Conservation (phyloP, 129 eudicot genomes). For the Calendula officinalis region DNA sequence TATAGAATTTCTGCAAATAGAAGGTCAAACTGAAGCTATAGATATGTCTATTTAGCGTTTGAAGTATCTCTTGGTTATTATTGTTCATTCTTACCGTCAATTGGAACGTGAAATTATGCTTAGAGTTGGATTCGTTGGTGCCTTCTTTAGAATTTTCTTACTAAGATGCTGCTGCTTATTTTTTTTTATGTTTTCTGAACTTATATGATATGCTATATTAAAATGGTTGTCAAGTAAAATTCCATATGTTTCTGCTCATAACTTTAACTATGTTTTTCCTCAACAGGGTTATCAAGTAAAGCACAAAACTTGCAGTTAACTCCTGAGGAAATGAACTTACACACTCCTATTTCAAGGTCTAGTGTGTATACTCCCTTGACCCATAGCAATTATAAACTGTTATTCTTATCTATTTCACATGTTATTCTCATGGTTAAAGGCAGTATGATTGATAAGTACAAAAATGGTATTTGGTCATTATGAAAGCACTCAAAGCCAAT, state of each 20-base stretch:
- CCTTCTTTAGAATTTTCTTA: background rate
- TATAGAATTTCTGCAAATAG: background rate
- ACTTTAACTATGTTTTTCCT: conserved; percentile 4
- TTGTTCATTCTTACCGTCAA: background rate
- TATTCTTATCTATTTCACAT: conserved; percentile 6
- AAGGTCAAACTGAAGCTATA: conserved; percentile 1
- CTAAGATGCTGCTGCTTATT: background rate
- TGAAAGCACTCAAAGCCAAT: conserved; percentile 3
- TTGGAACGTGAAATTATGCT: conserved; percentile 1
- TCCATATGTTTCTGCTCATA: background rate
- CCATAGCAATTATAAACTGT: background rate
- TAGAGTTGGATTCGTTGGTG: background rate
- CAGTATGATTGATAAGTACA: background rate
- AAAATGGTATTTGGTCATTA: background rate
- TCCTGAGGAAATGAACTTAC: conserved; percentile 43
- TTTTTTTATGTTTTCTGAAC: background rate
- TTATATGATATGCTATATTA: conserved; percentile 4
- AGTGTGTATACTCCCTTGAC: conserved; percentile 11
- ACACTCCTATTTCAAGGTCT: conserved; percentile 45
- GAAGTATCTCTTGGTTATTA: conserved; percentile 5
- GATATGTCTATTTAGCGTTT: background rate
- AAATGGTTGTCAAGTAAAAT: conserved; percentile 40
- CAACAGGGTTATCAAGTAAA: conserved; percentile 58
- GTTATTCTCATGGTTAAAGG: conserved; percentile 7
- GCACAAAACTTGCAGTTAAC: conserved; percentile 36